These are phyloP conservation scores for Diplodia intermedia DNA, from an alignment of 2,329 filamentous ascomycete species.

Conservation along the genomic window DNA sequence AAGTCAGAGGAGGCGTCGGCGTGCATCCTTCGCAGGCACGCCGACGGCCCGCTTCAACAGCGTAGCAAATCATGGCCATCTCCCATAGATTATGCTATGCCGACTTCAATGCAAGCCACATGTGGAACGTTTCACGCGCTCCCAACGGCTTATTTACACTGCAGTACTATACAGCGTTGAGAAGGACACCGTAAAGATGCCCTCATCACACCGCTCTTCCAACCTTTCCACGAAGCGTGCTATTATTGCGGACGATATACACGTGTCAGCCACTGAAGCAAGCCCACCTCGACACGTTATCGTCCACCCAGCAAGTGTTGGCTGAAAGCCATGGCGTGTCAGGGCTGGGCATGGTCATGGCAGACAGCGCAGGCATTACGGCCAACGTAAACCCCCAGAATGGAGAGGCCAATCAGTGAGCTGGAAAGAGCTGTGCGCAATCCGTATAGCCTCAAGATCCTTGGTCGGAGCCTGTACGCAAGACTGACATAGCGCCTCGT, in stretches of 20 bases:
- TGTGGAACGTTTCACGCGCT: constrained; percentile 1
- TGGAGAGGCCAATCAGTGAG: neutral
- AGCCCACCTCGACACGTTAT: neutral
- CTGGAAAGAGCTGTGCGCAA: neutral
- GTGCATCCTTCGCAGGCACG: neutral
- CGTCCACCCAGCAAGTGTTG: neutral
- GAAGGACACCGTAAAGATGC: neutral
- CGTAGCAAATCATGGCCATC: neutral
- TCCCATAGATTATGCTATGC: neutral
- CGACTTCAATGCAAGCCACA: neutral
- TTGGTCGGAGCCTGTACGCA: neutral
- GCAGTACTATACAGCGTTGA: neutral
- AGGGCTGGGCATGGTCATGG: too few relatives aligned
- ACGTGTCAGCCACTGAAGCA: neutral
- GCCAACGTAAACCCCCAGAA: too few relatives aligned
- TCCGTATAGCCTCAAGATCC: neutral
- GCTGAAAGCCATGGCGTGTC: neutral
- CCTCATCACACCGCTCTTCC: neutral
- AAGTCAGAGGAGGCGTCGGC: neutral
- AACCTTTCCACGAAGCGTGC: neutral
- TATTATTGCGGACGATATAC: neutral
- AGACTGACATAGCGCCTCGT: neutral
- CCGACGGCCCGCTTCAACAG: neutral
- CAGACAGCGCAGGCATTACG: neutral
- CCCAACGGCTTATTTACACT: neutral